These are phyloP conservation scores for Lepidium campestre DNA, from an alignment of 441 rosid species.

Conservation along the genomic window DNA sequence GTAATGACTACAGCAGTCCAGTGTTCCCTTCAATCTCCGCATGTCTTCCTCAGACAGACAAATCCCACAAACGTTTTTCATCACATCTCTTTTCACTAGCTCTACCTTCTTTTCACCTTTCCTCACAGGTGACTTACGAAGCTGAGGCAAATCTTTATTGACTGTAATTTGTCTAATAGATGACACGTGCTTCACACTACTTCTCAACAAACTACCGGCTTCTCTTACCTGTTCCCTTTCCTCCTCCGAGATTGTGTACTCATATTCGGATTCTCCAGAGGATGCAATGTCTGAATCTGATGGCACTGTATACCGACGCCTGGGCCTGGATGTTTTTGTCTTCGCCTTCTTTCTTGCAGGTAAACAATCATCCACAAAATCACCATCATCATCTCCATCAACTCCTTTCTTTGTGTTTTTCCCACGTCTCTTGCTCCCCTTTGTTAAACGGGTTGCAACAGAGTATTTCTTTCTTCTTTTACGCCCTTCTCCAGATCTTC, in stretches of 20 bases:
- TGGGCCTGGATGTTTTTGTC: slow-evolving; percentile 33
- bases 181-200: slow-evolving; percentile 47
- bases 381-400: slow-evolving; percentile 41
- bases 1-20: slow-evolving; percentile 86
- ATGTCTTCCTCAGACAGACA: slow-evolving; percentile 94
- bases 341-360: slow-evolving; percentile 41
- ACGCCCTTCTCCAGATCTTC: slow-evolving; percentile 29
- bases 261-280: slow-evolving; percentile 65
- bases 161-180: slow-evolving; percentile 39
- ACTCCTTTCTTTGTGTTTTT: slow-evolving; percentile 44
- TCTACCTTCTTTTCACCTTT: slow-evolving; percentile 80
- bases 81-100: slow-evolving; percentile 45
- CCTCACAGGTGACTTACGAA: slow-evolving; percentile 36
- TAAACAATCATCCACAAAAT: slow-evolving; percentile 38
- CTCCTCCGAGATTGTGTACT: slow-evolving; percentile 90
- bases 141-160: slow-evolving; percentile 37
- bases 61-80: slow-evolving; percentile 80
- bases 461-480: slow-evolving; percentile 44
- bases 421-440: slow-evolving; percentile 40
- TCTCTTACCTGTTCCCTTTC: slow-evolving; percentile 88
- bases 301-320: slow-evolving; percentile 37
- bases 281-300: slow-evolving; percentile 75
- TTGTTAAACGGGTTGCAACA: slow-evolving; percentile 32
- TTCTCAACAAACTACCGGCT: slow-evolving; percentile 48
- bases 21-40: slow-evolving; percentile 72